phyloP scores from a whole-genome alignment of 2,329 filamentous ascomycete genomes.

The Trichophyton equinum region DNA sequence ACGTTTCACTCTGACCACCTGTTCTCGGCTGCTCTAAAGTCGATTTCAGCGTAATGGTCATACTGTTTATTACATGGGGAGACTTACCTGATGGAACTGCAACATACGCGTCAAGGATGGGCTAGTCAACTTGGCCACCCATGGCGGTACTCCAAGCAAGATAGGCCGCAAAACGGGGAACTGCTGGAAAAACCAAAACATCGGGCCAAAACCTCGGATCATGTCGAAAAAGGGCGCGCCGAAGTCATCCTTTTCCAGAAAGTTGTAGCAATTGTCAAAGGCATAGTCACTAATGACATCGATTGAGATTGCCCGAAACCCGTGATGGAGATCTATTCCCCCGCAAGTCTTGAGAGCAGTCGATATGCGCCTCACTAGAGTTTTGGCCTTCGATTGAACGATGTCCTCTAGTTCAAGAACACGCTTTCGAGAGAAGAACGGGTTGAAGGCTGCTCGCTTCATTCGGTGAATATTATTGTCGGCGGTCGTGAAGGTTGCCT shows the following conservation, averaged over 20 bases:
- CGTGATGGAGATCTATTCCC: neutral
- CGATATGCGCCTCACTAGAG: conserved; percentile 16
- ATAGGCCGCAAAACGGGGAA: conserved; percentile 14
- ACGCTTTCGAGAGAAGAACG: conserved; percentile 18
- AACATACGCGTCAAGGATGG: conserved; percentile 12
- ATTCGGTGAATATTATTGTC: conserved; percentile 18
- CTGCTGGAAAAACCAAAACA: conserved; percentile 18
- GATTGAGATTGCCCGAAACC: neutral
- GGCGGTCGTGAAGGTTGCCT: conserved; percentile 22
- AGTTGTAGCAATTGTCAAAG: conserved; percentile 16
- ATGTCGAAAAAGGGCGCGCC: conserved; percentile 15
- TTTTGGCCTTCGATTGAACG: conserved; percentile 16
- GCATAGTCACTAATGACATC: conserved; percentile 13
- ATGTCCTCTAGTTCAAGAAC: conserved; percentile 14
- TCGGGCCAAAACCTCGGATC: conserved; percentile 15
- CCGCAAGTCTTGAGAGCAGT: conserved; percentile 9
- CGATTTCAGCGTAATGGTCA: neutral
- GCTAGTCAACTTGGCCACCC: conserved; percentile 12
- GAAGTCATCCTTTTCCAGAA: conserved; percentile 15
- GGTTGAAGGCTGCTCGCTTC: conserved; percentile 18
- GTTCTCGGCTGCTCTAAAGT: conserved; percentile 9
- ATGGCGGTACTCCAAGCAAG: conserved; percentile 13
- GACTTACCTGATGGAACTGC: conserved; percentile 12
- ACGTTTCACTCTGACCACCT: neutral
- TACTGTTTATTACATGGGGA: neutral